Evolutionary conservation across 108 stramenopile genomes (phyloP).

Genomic region (Chaetoceros tenuissimus): DNA sequence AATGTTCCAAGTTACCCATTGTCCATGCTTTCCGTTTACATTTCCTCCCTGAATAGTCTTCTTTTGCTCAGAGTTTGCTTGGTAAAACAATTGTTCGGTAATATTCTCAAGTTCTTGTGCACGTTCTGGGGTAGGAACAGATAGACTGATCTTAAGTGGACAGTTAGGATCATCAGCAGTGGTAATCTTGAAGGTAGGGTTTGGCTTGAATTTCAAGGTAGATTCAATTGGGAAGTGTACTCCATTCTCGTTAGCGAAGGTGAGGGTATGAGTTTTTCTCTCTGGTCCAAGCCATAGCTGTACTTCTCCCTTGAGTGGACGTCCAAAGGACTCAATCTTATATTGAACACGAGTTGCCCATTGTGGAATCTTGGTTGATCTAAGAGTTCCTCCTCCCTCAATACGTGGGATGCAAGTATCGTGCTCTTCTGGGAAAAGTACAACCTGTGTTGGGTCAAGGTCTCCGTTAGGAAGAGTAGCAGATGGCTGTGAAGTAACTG

Average conservation of each 20-base stretch:
- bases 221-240: conserved; percentile 42
- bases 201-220: conserved; percentile 63
- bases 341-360: conserved; percentile 44
- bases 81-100: conserved; percentile 45
- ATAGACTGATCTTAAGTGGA: conserved; percentile 47
- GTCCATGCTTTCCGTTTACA: conserved; percentile 24
- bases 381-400: conserved; percentile 57
- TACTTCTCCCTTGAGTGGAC: conserved; percentile 54
- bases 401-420: conserved; percentile 47
- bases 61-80: conserved; percentile 26
- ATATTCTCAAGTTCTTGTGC: conserved; percentile 36
- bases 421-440: too few relatives aligned
- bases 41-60: conserved; percentile 40
- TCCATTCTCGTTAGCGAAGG: conserved; percentile 55
- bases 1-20: conserved; percentile 56
- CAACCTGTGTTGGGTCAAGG: too few relatives aligned
- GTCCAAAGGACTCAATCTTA: conserved; percentile 45
- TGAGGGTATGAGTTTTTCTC: conserved; percentile 46
- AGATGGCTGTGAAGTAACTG: too few relatives aligned
- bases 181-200: conserved; percentile 41
- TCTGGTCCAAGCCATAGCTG: conserved; percentile 66
- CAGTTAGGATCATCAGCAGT: conserved; percentile 43
- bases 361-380: conserved; percentile 56
- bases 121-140: conserved; percentile 46
- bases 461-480: too few relatives aligned